Conservation (phyloP, 306 rosid species). For the Ziziphus jujuba region DNA sequence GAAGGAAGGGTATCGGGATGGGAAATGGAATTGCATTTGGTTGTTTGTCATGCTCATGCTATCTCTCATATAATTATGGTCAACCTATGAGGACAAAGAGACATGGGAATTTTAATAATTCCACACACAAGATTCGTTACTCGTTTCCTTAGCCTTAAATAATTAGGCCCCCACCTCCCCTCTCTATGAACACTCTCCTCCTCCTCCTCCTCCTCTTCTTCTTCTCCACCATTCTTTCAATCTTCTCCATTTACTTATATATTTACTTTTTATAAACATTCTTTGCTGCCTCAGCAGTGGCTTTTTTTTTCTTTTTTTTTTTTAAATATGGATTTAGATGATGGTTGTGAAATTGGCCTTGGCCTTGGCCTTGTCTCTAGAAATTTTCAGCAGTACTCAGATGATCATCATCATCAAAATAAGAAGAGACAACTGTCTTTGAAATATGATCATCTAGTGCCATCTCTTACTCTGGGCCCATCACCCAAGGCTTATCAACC, state of each 20-base stretch:
- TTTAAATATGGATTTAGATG: constrained; percentile 51
- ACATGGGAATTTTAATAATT: constrained; percentile 33
- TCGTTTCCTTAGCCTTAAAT: constrained; percentile 26
- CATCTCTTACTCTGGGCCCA: constrained; percentile 61
- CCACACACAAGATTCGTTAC: constrained; percentile 26
- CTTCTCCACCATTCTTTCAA: background rate
- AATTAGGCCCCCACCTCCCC: constrained; percentile 19
- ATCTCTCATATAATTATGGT: constrained; percentile 20
- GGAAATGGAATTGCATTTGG: background rate
- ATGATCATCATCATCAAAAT: constrained; percentile 18
- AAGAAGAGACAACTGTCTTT: constrained; percentile 28
- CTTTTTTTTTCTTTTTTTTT: too few relatives aligned
- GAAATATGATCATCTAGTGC: constrained; percentile 40
- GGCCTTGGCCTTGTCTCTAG: constrained; percentile 35
- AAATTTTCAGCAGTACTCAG: constrained; percentile 7
- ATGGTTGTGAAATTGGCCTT: constrained; percentile 46
- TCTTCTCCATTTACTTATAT: constrained; percentile 6
- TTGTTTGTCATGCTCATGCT: constrained; percentile 8
- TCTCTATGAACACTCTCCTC: constrained; percentile 25
- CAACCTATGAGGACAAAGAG: constrained; percentile 60
- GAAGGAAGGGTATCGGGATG: too few relatives aligned
- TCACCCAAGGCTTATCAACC: constrained; percentile 13
- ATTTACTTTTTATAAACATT: constrained; percentile 10
- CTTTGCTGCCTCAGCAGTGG: constrained; percentile 6
- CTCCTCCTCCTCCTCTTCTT: constrained; percentile 1